phyloP scores from a whole-genome alignment of 495 filamentous ascomycete genomes.

The Cercophora sp. region DNA sequence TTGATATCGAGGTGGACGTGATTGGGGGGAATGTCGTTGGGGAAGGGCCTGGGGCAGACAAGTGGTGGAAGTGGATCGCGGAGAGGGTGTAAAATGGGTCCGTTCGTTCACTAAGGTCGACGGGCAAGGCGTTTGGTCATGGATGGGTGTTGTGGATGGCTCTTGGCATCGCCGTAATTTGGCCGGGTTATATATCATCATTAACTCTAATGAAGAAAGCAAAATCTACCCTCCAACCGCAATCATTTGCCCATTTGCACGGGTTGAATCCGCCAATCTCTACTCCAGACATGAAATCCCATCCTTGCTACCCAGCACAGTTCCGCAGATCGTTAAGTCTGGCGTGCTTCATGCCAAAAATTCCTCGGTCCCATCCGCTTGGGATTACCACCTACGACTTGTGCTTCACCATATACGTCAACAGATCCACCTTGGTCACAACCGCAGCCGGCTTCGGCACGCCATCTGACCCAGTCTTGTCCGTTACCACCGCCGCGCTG shows the following conservation, averaged over 20 bases:
- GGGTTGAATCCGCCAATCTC: constrained; percentile 24
- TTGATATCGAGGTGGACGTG: constrained; percentile 73
- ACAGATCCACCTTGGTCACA: constrained; percentile 92
- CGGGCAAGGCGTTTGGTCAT: too few relatives aligned
- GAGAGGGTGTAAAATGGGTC: constrained; percentile 24
- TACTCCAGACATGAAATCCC: background rate
- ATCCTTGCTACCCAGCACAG: background rate
- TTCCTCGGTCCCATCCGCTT: background rate
- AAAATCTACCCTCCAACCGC: background rate
- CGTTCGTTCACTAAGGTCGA: too few relatives aligned
- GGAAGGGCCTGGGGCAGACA: constrained; percentile 64
- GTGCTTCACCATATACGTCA: constrained; percentile 88
- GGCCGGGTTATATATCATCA: too few relatives aligned
- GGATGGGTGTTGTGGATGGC: too few relatives aligned
- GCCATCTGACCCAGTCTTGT: constrained; percentile 46
- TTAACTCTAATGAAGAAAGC: too few relatives aligned
- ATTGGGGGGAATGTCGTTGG: constrained; percentile 72
- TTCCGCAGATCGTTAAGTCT: constrained; percentile 9
- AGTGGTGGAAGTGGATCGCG: constrained; percentile 86
- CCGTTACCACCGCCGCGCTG: constrained; percentile 88
- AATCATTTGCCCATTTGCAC: constrained; percentile 21
- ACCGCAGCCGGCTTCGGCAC: constrained; percentile 72
- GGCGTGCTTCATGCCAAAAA: background rate
- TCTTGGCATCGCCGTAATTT: too few relatives aligned
- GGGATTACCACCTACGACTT: constrained; percentile 17